These are phyloP conservation scores for Eucalyptus leucophloia DNA, from an alignment of 345 rosid species.

Conservation along the genomic window DNA sequence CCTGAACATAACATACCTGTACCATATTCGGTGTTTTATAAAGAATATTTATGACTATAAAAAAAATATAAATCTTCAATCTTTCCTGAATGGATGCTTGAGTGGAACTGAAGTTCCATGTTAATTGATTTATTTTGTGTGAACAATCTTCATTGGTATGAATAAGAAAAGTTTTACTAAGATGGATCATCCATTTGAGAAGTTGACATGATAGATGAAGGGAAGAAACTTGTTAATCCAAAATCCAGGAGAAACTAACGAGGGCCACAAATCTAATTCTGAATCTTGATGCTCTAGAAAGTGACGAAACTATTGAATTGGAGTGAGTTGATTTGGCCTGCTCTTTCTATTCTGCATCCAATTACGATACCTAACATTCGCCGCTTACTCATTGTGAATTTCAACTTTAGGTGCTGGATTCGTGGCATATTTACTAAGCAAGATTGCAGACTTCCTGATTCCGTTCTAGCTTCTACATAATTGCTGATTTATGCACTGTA, in stretches of 20 bases:
- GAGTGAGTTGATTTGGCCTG: background rate
- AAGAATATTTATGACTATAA: background rate
- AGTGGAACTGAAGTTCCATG: background rate
- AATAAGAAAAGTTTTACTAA: background rate
- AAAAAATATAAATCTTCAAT: background rate
- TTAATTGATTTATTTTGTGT: background rate
- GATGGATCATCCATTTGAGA: background rate
- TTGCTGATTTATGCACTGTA: background rate
- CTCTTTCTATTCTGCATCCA: background rate
- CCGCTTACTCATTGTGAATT: background rate
- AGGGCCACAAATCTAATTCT: background rate
- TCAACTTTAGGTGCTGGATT: conserved; percentile 16
- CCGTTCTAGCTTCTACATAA: background rate
- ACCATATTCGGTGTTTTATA: background rate
- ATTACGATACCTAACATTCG: too few relatives aligned
- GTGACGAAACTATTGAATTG: background rate
- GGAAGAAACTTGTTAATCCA: background rate
- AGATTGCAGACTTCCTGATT: background rate
- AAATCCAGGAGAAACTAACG: background rate
- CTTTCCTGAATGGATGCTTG: background rate
- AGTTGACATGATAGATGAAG: background rate
- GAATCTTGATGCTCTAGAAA: background rate
- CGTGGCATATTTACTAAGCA: conserved; percentile 8
- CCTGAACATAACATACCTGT: background rate
- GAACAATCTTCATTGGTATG: background rate